Evolutionary conservation across 768 basidiomycete species (phyloP).

Genomic region (Lentinus tigrinus): DNA sequence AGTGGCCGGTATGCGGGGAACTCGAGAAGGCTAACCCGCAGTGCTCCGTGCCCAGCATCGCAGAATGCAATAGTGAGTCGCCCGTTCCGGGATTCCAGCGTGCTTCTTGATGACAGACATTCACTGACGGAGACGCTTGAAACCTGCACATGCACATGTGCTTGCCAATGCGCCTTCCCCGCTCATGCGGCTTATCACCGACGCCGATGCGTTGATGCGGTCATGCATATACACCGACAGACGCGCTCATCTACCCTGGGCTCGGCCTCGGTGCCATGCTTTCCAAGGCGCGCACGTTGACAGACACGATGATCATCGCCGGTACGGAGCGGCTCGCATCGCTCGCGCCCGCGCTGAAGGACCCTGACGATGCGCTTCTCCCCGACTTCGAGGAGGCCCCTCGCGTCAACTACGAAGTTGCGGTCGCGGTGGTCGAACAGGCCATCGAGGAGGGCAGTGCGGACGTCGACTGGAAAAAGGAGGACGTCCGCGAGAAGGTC

Average conservation of each 20-base stretch:
- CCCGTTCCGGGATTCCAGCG: not conserved
- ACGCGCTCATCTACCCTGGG: constrained; percentile 83
- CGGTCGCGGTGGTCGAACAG: constrained; percentile 77
- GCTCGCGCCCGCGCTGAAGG: constrained; percentile 70
- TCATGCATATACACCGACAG: constrained; percentile 29
- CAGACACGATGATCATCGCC: constrained; percentile 84
- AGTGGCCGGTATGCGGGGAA: not conserved
- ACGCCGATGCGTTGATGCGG: not conserved
- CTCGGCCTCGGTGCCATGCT: constrained; percentile 81
- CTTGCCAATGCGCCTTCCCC: not conserved
- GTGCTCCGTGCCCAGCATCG: constrained; percentile 53
- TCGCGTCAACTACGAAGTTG: constrained; percentile 72
- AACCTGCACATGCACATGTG: not conserved
- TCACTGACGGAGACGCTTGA: not conserved
- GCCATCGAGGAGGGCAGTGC: constrained; percentile 72
- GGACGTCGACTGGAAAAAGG: constrained; percentile 44
- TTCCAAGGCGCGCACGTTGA: constrained; percentile 57
- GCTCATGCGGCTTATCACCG: not conserved
- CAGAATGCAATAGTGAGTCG: constrained; percentile 65
- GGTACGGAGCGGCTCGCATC: constrained; percentile 74
- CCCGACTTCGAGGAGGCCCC: constrained; percentile 79
- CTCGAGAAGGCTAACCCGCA: not conserved
- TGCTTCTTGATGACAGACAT: not conserved
- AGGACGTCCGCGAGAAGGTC: constrained; percentile 52
- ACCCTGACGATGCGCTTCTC: constrained; percentile 71